phyloP scores from a whole-genome alignment of 208 protist species.

The Acanthamoeba polyphaga region DNA sequence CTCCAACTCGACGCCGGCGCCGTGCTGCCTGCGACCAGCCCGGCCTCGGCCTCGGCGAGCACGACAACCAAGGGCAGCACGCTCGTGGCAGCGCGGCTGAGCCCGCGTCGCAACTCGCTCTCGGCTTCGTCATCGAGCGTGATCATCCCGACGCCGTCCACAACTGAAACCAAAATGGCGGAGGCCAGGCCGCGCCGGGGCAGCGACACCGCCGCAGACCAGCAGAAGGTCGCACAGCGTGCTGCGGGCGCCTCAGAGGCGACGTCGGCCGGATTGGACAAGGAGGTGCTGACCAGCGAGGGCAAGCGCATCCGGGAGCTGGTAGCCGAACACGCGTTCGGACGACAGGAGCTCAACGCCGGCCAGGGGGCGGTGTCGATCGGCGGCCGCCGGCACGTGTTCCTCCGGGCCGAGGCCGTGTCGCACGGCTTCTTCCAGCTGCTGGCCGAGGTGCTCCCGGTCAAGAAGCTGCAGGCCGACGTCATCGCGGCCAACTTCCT shows the following conservation, averaged over 20 bases:
- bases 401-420: conserved; percentile 40
- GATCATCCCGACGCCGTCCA: too few species aligned
- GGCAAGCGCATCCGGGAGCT: neutral
- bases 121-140: too few species aligned
- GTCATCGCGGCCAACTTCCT: conserved; percentile 39
- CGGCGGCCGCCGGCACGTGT: neutral
- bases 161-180: too few species aligned
- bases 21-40: too few species aligned
- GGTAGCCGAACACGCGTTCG: neutral
- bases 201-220: neutral
- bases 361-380: conserved; percentile 2
- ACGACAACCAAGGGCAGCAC: too few species aligned
- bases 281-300: neutral
- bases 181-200: too few species aligned
- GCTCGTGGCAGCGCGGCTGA: neutral
- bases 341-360: neutral
- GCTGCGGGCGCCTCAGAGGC: too few species aligned
- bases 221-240: too few species aligned
- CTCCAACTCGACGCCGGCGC: too few species aligned
- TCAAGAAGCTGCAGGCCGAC: neutral
- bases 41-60: too few species aligned
- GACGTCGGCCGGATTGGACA: too few species aligned
- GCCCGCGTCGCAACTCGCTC: too few species aligned
- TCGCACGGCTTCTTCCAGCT: conserved; percentile 64
- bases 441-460: conserved; percentile 10